These are phyloP conservation scores for Pyrus bretschneideri DNA, from an alignment of 306 rosid genomes.

Conservation along the genomic window DNA sequence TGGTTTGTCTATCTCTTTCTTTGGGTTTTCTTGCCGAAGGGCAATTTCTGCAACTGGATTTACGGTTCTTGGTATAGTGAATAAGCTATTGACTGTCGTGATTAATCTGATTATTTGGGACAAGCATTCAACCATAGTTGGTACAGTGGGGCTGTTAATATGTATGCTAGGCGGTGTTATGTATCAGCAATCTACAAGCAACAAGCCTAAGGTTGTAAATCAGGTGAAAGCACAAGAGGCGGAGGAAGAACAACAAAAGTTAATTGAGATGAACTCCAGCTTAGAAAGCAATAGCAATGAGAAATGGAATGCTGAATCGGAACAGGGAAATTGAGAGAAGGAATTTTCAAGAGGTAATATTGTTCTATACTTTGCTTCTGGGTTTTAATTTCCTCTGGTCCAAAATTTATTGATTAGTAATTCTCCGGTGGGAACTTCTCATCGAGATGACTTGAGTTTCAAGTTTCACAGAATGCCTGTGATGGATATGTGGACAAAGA, in stretches of 20 bases:
- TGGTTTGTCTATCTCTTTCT: slow-evolving; percentile 68
- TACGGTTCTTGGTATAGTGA: slow-evolving; percentile 75
- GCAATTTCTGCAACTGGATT: slow-evolving; percentile 70
- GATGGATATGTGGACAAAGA: background rate
- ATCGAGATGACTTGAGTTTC: background rate
- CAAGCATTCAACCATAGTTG: slow-evolving; percentile 63
- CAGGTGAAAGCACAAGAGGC: slow-evolving; percentile 27
- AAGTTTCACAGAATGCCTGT: background rate
- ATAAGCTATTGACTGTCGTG: slow-evolving; percentile 61
- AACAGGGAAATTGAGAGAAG: slow-evolving; percentile 23
- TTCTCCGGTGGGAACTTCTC: background rate
- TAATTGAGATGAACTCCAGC: slow-evolving; percentile 50
- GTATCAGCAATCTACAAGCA: slow-evolving; percentile 66
- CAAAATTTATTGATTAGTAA: background rate
- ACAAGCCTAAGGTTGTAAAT: slow-evolving; percentile 43
- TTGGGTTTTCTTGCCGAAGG: slow-evolving; percentile 82
- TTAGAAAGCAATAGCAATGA: slow-evolving; percentile 20
- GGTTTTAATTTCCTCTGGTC: background rate
- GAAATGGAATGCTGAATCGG: slow-evolving; percentile 24
- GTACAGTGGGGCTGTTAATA: slow-evolving; percentile 61
- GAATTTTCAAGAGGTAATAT: background rate
- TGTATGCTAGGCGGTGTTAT: slow-evolving; percentile 65
- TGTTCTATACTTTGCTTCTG: background rate
- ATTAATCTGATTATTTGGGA: slow-evolving; percentile 68
- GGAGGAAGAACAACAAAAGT: slow-evolving; percentile 51